Conservation (phyloP, 2,329 filamentous ascomycete species). For the Claviceps sp. region DNA sequence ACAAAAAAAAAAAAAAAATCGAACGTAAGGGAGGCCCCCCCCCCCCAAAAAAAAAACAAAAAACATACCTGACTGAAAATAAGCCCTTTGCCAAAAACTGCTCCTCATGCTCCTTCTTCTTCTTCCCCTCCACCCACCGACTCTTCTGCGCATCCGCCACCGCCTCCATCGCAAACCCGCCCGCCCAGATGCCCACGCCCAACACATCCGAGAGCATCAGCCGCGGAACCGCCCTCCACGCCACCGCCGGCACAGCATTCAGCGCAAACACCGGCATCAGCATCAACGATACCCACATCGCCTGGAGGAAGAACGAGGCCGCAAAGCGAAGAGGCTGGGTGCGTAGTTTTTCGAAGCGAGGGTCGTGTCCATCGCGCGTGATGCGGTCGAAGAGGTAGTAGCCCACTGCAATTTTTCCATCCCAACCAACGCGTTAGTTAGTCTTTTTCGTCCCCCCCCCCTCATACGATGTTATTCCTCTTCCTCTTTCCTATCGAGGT, state of each 20-base stretch:
- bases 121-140: constrained; percentile 46
- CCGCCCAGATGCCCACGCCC: constrained; percentile 42
- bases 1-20: too few species aligned
- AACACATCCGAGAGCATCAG: constrained; percentile 39
- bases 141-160: constrained; percentile 51
- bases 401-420: constrained; percentile 33
- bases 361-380: constrained; percentile 43
- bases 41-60: too few species aligned
- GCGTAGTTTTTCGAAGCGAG: constrained; percentile 30
- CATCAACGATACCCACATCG: constrained; percentile 55
- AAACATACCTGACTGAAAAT: not conserved
- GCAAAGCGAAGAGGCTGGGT: constrained; percentile 21
- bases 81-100: constrained; percentile 34
- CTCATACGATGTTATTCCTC: too few species aligned
- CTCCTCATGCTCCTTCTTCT: constrained; percentile 52
- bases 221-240: constrained; percentile 31
- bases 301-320: constrained; percentile 37
- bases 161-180: constrained; percentile 47
- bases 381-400: constrained; percentile 51
- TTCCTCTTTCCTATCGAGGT: too few species aligned
- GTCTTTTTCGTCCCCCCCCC: too few species aligned
- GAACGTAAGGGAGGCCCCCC: not conserved
- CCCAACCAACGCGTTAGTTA: too few species aligned
- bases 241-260: constrained; percentile 44
- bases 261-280: constrained; percentile 50